Percentiles rank a stretch among this genome's conserved stretches.
Conservation (phyloP, 768 basidiomycete species). For the Ramaria rubella region DNA sequence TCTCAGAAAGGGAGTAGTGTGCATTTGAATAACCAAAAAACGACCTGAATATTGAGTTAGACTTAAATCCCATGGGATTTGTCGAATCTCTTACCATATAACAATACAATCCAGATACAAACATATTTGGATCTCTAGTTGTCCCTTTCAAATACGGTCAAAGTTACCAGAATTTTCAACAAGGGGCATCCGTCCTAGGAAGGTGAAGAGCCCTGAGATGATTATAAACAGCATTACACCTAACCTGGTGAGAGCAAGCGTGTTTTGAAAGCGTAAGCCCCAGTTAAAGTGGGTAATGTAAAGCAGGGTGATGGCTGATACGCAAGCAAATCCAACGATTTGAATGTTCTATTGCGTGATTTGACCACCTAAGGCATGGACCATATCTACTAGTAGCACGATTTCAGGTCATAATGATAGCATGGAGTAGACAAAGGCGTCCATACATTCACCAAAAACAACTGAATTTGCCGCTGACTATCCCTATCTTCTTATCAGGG, state of each 20-base stretch:
- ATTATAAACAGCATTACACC: slow-evolving; percentile 45
- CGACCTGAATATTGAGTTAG: slow-evolving; percentile 40
- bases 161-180: slow-evolving; percentile 42
- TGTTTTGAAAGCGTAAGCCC: slow-evolving; percentile 59
- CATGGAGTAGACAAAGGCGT: background rate
- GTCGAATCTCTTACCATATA: slow-evolving; percentile 49
- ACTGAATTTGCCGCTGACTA: slow-evolving; percentile 52
- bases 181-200: background rate
- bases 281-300: slow-evolving; percentile 49
- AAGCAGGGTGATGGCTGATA: slow-evolving; percentile 49
- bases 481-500: slow-evolving; percentile 33
- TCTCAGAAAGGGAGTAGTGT: slow-evolving; percentile 68
- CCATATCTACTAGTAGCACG: no score
- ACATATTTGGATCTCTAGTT: slow-evolving; percentile 46
- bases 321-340: slow-evolving; percentile 45
- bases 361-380: slow-evolving; percentile 43
- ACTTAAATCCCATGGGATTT: background rate
- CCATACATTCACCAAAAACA: slow-evolving; percentile 68
- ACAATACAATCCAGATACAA: slow-evolving; percentile 60
- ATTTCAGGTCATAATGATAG: background rate
- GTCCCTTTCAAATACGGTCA: slow-evolving; percentile 52
- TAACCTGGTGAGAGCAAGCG: slow-evolving; percentile 57
- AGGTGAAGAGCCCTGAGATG: slow-evolving; percentile 41
- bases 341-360: slow-evolving; percentile 40
- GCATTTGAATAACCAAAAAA: slow-evolving; percentile 69